Percentiles rank a stretch among this genome's conserved stretches.
These are phyloP conservation scores for Vitellaria paradoxa DNA, from an alignment of 179 eudicot genomes.

Conservation along the genomic window DNA sequence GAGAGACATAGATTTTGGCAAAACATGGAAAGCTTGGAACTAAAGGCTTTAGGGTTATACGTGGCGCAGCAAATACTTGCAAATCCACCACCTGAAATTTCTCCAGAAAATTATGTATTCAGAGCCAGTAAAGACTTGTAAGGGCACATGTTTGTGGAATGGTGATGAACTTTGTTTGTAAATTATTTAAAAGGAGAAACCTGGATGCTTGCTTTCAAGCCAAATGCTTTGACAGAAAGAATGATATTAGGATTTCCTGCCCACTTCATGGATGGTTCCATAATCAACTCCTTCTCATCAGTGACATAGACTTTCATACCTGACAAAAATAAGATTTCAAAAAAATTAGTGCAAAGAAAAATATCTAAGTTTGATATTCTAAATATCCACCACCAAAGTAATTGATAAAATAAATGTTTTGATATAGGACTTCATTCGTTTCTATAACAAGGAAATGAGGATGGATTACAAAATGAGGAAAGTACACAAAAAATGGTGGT, in stretches of 20 bases:
- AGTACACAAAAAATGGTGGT: too few species aligned
- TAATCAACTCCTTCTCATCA: slow-evolving; percentile 43
- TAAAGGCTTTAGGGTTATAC: slow-evolving; percentile 89
- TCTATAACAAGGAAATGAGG: not conserved
- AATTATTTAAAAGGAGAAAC: slow-evolving; percentile 22
- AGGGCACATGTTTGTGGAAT: not conserved
- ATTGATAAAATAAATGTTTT: not conserved
- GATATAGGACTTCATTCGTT: not conserved
- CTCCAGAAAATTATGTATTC: not conserved
- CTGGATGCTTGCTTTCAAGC: slow-evolving; percentile 87
- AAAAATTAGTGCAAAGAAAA: not conserved
- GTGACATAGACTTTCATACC: slow-evolving; percentile 90
- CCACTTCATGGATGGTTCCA: slow-evolving; percentile 73
- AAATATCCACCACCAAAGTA: not conserved
- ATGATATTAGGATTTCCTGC: slow-evolving; percentile 83
- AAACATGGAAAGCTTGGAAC: slow-evolving; percentile 98
- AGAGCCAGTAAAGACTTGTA: not conserved
- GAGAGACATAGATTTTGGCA: slow-evolving; percentile 76
- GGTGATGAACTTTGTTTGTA: not conserved
- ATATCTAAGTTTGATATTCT: not conserved
- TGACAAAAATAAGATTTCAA: slow-evolving; percentile 21
- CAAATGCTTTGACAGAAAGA: slow-evolving; percentile 70
- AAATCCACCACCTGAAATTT: slow-evolving; percentile 74
- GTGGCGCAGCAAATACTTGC: slow-evolving; percentile 85
- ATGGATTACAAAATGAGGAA: not conserved